Evolutionary conservation across 2,329 filamentous ascomycete genomes (phyloP), one percentile per base, ranked within the genome.

Genomic region (Thermomyces lanuginosus): DNA sequence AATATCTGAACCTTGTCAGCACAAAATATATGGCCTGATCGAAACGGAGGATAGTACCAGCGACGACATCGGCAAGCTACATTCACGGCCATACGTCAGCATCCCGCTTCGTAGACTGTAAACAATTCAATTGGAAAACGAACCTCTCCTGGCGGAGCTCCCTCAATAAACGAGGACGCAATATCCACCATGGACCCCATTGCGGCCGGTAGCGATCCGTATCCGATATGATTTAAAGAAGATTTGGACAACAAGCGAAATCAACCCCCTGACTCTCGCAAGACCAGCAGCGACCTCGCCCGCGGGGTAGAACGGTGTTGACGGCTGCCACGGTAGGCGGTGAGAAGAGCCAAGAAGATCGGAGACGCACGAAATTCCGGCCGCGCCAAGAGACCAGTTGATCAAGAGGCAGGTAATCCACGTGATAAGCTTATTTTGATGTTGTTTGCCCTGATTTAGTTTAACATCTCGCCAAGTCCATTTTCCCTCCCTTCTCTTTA

Each of bases 61-160:
- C 76, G 39, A 91, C 72, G 39, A 92, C 81, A 61, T 92, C 83
- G 55, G 72, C 67, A 41, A 93, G 76, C 82, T 92, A 39, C 27
- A 23, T 23, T 28, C 6, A 23, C 19, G 5, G 18, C 12, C n/a
- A 5, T 5, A 4, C 6, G 6, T 13, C 23, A 26, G 18, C 13
- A 7, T n/a, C 7, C 16, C 18, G 23, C 21, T 13, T 4, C n/a
- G 22, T 9, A 28, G 19, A 21, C 26, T 26, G 12, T 4, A 26
- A 14, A 27, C 13, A 18, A 12, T 8, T 20, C 24, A 13, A 31
- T 20, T 16, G 21, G 14, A 27, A 8, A 21, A 15, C 23, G 27
- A 70, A 92, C 86, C 77, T 98, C 89, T 63, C 89, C 89, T 12
- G 89, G 89, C 24, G 89, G 89, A 44, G 89, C 83, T 48, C 82